phyloP scores from a whole-genome alignment of 2,329 filamentous ascomycete genomes.

The Waltergamsia citrina region DNA sequence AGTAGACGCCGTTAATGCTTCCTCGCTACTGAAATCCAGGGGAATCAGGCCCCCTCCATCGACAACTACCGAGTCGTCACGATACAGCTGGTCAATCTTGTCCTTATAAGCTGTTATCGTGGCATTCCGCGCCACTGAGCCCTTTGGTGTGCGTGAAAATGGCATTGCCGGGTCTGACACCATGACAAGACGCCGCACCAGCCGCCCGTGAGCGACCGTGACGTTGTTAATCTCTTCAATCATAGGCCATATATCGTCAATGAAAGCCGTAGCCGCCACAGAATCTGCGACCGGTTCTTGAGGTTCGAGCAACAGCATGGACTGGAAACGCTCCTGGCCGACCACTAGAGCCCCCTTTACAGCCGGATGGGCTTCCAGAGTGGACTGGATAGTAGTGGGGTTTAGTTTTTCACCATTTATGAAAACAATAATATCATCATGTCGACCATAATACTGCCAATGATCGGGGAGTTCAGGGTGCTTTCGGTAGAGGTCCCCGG shows the following conservation, averaged over 20 bases:
- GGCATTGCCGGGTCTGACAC: constrained; percentile 29
- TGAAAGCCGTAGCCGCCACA: constrained; percentile 14
- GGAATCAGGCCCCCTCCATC: no score
- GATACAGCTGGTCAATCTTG: no score
- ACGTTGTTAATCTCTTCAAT: constrained; percentile 31
- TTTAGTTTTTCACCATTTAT: constrained; percentile 32
- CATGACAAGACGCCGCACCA: constrained; percentile 26
- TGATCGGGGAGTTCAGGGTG: constrained; percentile 20
- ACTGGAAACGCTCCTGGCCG: constrained; percentile 17
- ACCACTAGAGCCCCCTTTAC: constrained; percentile 21
- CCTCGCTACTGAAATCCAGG: no score
- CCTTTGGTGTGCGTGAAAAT: constrained; percentile 33
- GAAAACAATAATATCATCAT: constrained; percentile 30
- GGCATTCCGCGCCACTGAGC: constrained; percentile 32
- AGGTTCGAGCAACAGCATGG: constrained; percentile 29
- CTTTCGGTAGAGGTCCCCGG: constrained; percentile 31
- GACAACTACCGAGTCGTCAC: no score
- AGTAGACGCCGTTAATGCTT: no score
- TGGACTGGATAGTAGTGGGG: constrained; percentile 23
- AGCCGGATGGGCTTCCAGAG: constrained; percentile 15
- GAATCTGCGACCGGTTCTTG: constrained; percentile 13
- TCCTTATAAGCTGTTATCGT: no score
- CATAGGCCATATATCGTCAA: constrained; percentile 32
- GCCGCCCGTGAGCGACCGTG: constrained; percentile 35
- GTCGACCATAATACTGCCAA: constrained; percentile 25